Conservation (phyloP, 1,139 yeast species). For the Entelexis paramagnoliae region DNA sequence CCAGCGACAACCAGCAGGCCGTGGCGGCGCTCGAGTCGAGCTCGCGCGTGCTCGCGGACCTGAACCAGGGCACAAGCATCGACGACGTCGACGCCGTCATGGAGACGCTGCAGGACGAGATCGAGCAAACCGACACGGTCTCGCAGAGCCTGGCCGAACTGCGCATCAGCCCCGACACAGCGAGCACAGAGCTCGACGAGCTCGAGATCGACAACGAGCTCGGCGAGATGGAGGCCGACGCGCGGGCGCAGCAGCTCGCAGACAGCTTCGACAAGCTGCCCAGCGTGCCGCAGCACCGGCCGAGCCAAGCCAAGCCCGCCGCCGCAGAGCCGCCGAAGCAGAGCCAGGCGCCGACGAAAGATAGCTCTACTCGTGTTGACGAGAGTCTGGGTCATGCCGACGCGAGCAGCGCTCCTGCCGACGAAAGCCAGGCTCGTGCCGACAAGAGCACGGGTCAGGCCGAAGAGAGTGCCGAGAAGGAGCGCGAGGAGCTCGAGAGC, state of each 20-base stretch:
- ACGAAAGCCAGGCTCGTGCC: not conserved
- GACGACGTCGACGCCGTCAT: slow-evolving; percentile 32
- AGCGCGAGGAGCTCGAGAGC: not conserved
- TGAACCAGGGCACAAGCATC: slow-evolving; percentile 32
- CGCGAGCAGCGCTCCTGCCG: too few species aligned
- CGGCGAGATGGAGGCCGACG: slow-evolving; percentile 15
- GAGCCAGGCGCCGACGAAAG: too few species aligned
- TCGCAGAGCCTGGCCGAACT: slow-evolving; percentile 27
- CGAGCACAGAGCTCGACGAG: slow-evolving; percentile 13
- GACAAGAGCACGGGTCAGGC: not conserved
- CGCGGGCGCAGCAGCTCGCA: slow-evolving; percentile 7
- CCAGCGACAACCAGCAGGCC: slow-evolving; percentile 22
- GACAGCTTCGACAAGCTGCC: slow-evolving; percentile 6
- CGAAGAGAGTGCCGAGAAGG: not conserved
- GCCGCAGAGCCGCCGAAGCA: not conserved
- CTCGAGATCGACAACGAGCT: slow-evolving; percentile 21
- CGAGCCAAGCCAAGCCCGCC: not conserved
- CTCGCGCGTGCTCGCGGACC: slow-evolving; percentile 27
- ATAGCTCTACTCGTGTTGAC: too few species aligned
- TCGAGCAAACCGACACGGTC: slow-evolving; percentile 30
- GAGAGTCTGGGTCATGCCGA: too few species aligned
- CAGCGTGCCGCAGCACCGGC: slow-evolving; percentile 13
- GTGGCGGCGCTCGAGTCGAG: slow-evolving; percentile 30
- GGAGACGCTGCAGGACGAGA: slow-evolving; percentile 31
- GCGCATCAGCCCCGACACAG: slow-evolving; percentile 12